Evolutionary conservation across 176 grass and related monocot genomes (phyloP).

Genomic region (Hyparrhenia diplandra): DNA sequence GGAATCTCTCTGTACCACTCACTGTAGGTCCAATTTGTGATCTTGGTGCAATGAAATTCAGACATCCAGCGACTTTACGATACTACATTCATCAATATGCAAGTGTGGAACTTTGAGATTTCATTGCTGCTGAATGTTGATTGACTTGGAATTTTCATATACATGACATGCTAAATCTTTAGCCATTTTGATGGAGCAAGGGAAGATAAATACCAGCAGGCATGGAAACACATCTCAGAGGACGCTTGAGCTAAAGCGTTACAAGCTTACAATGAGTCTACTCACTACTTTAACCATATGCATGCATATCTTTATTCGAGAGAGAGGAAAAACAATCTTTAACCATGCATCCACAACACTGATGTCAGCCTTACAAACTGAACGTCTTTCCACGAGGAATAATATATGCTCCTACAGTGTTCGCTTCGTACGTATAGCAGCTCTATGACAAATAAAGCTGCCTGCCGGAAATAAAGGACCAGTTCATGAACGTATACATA

Average conservation of each 20-base stretch:
- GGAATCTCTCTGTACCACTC: not conserved
- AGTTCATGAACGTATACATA: too few species aligned
- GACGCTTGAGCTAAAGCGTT: not conserved
- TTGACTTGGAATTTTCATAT: not conserved
- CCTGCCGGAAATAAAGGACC: slow-evolving; percentile 9
- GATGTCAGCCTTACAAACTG: slow-evolving; percentile 25
- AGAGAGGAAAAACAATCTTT: not conserved
- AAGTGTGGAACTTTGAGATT: not conserved
- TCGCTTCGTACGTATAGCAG: not conserved
- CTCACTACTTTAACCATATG: not conserved
- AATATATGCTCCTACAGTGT: not conserved
- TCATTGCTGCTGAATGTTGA: not conserved
- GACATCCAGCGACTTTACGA: not conserved
- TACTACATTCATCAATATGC: not conserved
- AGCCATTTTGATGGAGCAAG: not conserved
- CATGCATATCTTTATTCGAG: not conserved
- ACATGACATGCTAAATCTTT: not conserved
- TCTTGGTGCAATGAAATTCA: not conserved
- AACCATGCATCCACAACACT: slow-evolving; percentile 33
- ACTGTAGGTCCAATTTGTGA: not conserved
- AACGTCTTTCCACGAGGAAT: slow-evolving; percentile 17
- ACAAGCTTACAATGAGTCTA: not conserved
- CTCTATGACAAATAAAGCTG: slow-evolving; percentile 17
- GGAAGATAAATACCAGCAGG: too few species aligned
- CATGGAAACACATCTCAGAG: not conserved